Percentiles rank a stretch among this genome's conserved stretches.
These are phyloP conservation scores for Cubamyces sp. DNA, from an alignment of 768 basidiomycete genomes.

Conservation along the genomic window DNA sequence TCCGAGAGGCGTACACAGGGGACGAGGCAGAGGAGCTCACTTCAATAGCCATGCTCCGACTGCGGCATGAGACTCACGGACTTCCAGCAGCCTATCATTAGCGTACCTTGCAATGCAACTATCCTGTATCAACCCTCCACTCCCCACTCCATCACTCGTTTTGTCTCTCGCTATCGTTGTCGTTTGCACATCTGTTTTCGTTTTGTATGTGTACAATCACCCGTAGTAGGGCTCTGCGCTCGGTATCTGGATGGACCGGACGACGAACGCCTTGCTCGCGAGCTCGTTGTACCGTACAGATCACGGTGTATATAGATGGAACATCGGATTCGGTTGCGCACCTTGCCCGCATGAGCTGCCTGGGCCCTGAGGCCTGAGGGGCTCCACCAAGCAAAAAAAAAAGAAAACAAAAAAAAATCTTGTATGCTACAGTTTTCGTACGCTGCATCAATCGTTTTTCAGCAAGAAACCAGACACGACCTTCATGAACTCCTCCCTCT, in stretches of 20 bases:
- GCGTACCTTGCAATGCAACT: not conserved
- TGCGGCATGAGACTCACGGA: not conserved
- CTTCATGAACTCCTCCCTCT: slow-evolving; percentile 35
- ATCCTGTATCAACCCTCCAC: not conserved
- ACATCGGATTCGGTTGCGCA: no score
- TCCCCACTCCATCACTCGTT: not conserved
- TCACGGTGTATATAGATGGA: no score
- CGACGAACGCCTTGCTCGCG: no score
- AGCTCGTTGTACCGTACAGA: no score
- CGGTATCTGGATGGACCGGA: not conserved
- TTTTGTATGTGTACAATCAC: slow-evolving; percentile 1
- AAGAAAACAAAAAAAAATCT: no score
- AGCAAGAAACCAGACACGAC: slow-evolving; percentile 38
- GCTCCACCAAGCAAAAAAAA: no score
- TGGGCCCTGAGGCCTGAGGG: no score
- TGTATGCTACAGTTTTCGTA: not conserved
- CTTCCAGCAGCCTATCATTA: not conserved
- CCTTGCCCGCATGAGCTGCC: no score
- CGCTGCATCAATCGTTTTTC: not conserved
- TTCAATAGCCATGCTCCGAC: not conserved
- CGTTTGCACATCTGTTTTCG: not conserved
- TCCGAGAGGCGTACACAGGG: slow-evolving; percentile 32
- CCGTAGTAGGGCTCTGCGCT: not conserved
- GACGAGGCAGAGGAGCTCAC: slow-evolving; percentile 30
- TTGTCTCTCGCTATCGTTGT: not conserved